Base-by-base conservation (phyloP, 1,284 basidiomycete species). In the Ganoderma leucocontextum region DNA sequence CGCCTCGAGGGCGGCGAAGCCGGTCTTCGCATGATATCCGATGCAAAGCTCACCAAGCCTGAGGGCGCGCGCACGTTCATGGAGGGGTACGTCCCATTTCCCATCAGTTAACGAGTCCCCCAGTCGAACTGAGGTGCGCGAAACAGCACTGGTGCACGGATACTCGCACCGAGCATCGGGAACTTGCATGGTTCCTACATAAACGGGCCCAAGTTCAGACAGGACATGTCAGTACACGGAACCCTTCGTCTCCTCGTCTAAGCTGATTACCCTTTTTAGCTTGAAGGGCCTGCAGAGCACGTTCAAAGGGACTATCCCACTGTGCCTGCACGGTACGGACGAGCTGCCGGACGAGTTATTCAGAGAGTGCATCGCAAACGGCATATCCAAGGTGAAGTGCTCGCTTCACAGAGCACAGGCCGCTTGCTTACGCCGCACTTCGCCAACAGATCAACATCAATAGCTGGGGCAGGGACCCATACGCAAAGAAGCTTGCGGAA, bases 1-100 rank as follows among this genome's bases (percentile, higher is more conserved):
- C 80, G 84, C n/a, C 78, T 86, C n/a, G 85, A 86, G 72, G 84
- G 85, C 7, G 84, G 84, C 6, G 84, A 86, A 71, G 71, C 84
- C 7, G 84, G 85, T 17, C 77, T 86, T 35, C 77, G 84, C 15
- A 80, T 82, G 76, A 85, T 85, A 19, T 83, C 81, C 8, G 84
- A 85, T 61, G 81, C 84, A 15, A 85, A 85, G 71, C 80, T 86
- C 62, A 85, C 85, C 0, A 78, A 84, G 60, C 82, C 84, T 1
- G 75, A 74, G 47, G 85, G 85, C 70, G 84, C 84, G 4, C 78
- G 80, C 38, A 70, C 76, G 2, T 86, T 85, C 72, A 83, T 86
- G 73, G 75, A 77, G 57, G 82, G 80, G 84, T 82, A 63, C 13
- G 71, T 36, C n/a, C 29, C 1, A 8, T 63, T 33, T n/a, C 44